Base-by-base conservation (phyloP, 768 basidiomycete species). In the Mrakia hoshinonis region DNA sequence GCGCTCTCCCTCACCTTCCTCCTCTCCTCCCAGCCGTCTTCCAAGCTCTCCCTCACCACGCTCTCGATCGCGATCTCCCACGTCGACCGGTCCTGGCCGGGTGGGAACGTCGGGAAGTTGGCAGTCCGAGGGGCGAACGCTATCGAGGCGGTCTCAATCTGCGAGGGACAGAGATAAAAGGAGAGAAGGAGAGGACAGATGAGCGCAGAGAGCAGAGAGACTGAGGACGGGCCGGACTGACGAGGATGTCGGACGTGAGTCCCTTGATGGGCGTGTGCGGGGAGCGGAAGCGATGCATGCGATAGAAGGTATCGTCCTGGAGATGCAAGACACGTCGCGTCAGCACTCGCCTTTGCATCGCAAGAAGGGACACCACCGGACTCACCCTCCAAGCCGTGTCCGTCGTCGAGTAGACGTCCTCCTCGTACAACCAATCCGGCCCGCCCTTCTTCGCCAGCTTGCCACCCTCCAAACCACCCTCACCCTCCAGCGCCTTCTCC, bases 241-340 rank as follows among this genome's bases (percentile, higher is more conserved):
- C 70, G 18, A 73, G 66, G 49, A 73, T 73, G 46, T 73, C 72
- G 6, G 67, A 68, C 0, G 65, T 63, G 26, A 73, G 72, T 29
- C 67, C 72, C 46, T 73, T 73, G 67, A 73, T 47, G 20, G 72
- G 72, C 0, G 72, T 73, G 24, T 68, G 31, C 11, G 47, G 52
- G 18, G 72, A 68, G 15, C 67, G 66, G 52, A 73, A 73, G 4
- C 72, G 58, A 29, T 73, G 72, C 72, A 73, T 73, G 13, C 72
- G 34, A 43, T 73, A 73, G 11, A 52, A 47, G 15, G 47, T 26
- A 36, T 46, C 46, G n/a, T 62, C 47, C 71, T 72, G 43, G n/a
- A 18, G n/a, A 38, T 7, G 29, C 29, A 11, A 24, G 34, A 10
- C n/a, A 26, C 6, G 26, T 13, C 3, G 3, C 12, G 38, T 68